These are phyloP conservation scores for Sporothrix pseudoabietina DNA, from an alignment of 2,329 filamentous ascomycete genomes.

Conservation along the genomic window DNA sequence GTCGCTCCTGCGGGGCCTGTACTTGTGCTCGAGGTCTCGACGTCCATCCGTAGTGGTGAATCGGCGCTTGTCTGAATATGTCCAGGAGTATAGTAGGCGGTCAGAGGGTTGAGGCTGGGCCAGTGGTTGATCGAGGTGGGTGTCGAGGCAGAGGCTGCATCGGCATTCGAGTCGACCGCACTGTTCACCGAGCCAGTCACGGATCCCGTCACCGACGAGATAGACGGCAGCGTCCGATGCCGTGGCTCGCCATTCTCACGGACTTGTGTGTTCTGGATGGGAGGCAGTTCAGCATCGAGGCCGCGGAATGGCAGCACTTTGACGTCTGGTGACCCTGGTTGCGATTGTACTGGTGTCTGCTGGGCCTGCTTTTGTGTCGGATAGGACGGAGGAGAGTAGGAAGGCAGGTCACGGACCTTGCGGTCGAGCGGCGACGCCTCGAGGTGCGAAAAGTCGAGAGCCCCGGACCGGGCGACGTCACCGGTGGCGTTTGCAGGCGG, in stretches of 20 bases:
- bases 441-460: not conserved
- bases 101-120: slow-evolving; percentile 54
- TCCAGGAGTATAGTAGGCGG: slow-evolving; percentile 52
- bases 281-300: not conserved
- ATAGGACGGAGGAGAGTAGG: slow-evolving; percentile 18
- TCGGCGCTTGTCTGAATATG: slow-evolving; percentile 49
- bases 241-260: slow-evolving; percentile 16
- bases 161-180: slow-evolving; percentile 15
- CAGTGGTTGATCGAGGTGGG: slow-evolving; percentile 45
- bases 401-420: slow-evolving; percentile 20
- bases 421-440: not conserved
- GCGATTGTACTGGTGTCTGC: not conserved
- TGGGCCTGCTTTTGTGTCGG: slow-evolving; percentile 1
- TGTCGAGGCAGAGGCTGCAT: not conserved
- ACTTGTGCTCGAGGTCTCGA: slow-evolving; percentile 47
- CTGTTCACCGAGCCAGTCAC: slow-evolving; percentile 21
- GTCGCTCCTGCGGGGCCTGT: slow-evolving; percentile 42
- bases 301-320: slow-evolving; percentile 27
- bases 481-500: not conserved
- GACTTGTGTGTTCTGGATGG: slow-evolving; percentile 11
- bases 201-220: slow-evolving; percentile 31
- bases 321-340: not conserved
- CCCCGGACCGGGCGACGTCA: not conserved
- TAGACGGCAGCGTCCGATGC: slow-evolving; percentile 37
- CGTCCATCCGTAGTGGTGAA: slow-evolving; percentile 53